Evolutionary conservation across 2,329 filamentous ascomycete genomes (phyloP).

Genomic region (Ophiobolus disseminans): DNA sequence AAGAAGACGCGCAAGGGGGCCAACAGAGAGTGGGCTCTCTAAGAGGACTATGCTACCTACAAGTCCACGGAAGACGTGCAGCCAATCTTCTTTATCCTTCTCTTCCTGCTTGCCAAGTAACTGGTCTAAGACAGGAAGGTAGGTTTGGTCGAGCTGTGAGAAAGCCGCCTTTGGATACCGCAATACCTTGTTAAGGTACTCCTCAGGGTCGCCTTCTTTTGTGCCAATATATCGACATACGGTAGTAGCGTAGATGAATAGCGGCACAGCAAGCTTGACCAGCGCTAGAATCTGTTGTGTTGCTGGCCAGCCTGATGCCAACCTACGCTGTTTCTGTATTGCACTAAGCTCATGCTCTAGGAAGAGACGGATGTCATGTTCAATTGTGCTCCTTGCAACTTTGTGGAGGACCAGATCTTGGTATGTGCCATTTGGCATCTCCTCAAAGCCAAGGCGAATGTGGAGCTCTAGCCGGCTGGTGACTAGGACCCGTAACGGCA

Average conservation of each 20-base stretch:
- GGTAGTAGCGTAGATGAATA: slow-evolving; percentile 48
- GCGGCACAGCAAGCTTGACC: slow-evolving; percentile 30
- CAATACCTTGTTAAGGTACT: slow-evolving; percentile 20
- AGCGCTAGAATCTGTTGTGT: slow-evolving; percentile 29
- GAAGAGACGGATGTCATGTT: slow-evolving; percentile 27
- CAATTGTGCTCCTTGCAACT: slow-evolving; percentile 15
- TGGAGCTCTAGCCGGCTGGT: slow-evolving; percentile 30
- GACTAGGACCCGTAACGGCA: slow-evolving; percentile 22
- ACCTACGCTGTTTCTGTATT: slow-evolving; percentile 20
- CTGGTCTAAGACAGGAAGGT: slow-evolving; percentile 26
- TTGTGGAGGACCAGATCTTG: slow-evolving; percentile 20
- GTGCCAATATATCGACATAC: slow-evolving; percentile 30
- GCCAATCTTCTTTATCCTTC: too few relatives aligned
- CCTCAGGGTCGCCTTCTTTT: slow-evolving; percentile 17
- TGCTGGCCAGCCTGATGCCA: slow-evolving; percentile 32
- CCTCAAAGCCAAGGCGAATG: slow-evolving; percentile 23
- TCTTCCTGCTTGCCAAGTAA: slow-evolving; percentile 42
- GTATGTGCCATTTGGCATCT: slow-evolving; percentile 20
- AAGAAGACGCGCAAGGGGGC: too few relatives aligned
- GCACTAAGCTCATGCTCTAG: slow-evolving; percentile 24
- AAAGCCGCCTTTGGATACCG: slow-evolving; percentile 21
- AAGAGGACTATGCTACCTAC: too few relatives aligned
- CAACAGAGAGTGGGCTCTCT: too few relatives aligned
- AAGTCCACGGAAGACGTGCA: too few relatives aligned
- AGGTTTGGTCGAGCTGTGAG: slow-evolving; percentile 25